Conservation (phyloP, 768 basidiomycete genomes). For the Lactarius akahatsu region DNA sequence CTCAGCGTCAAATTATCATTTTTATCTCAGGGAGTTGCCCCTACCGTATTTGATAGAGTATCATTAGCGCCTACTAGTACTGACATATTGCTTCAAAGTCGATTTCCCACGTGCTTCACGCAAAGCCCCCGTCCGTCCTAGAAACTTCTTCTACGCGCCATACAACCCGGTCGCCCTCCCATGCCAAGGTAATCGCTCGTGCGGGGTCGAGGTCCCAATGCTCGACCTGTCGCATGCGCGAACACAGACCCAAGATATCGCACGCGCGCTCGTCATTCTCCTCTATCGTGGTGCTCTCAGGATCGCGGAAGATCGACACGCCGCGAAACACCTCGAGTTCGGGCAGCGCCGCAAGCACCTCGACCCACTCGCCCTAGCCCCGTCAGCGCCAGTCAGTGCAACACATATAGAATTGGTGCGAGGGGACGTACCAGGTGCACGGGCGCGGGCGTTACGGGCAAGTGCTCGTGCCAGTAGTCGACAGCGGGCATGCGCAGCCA, state of each 20-base stretch:
- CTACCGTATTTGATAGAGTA: too few species aligned
- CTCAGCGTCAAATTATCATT: too few species aligned
- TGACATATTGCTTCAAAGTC: neutral
- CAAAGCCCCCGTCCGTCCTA: neutral
- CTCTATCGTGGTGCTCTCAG: neutral
- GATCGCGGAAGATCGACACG: conserved; percentile 8
- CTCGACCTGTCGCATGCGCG: conserved; percentile 7
- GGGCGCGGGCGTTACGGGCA: neutral
- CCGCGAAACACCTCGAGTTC: conserved; percentile 11
- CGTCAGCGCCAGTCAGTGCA: neutral
- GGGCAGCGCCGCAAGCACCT: neutral
- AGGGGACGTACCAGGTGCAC: neutral
- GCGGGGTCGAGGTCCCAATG: conserved; percentile 10
- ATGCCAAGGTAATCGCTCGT: neutral
- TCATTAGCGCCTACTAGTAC: too few species aligned
- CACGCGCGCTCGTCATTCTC: conserved; percentile 12
- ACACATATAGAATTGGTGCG: neutral
- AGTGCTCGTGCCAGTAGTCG: conserved; percentile 14
- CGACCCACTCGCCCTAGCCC: conserved; percentile 1
- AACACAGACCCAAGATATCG: neutral
- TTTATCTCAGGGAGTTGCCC: too few species aligned
- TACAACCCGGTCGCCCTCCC: neutral
- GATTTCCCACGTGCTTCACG: neutral
- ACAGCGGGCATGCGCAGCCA: conserved; percentile 10
- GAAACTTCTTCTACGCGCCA: conserved; percentile 6